Evolutionary conservation across 2,329 filamentous ascomycete genomes (phyloP), one percentile per base, ranked within the genome.

Genomic region (Ascochyta clinopodiicola): DNA sequence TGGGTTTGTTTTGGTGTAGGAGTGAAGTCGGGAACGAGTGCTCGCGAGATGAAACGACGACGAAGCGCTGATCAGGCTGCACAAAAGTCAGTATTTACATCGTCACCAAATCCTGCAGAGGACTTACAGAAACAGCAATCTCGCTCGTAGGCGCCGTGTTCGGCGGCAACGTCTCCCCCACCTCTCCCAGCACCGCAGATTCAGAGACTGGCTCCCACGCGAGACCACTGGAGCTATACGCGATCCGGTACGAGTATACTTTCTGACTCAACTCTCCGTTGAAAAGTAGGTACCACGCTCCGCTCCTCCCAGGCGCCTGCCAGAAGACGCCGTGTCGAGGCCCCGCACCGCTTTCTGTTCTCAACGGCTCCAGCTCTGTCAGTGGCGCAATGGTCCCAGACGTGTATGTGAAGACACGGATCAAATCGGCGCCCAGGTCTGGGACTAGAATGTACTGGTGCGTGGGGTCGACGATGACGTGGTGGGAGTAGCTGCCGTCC

Each of bases 21-120:
- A 79, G 69, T 78, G 54, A 66, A 60, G 56, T 74, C 64, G 86
- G 82, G 24, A 80, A 76, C 35, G 76, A 78, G 68, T 88, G 87
- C 68, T 83, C 82, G 52, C 89, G 86, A 57, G 88, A 88, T 1
- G 87, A 88, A 35, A 89, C 80, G 62, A 88, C 80, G 38, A 91
- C 71, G 76, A 85, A 89, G 37, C 81, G 83, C 52, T 80, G 77
- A 51, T 79, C 76, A 19, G 57, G 53, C 52, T 56, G n/a, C 13
- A 19, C 15, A 1, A 31, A 15, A 44, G 21, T 8, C 9, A 35
- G 32, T 6, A 6, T 35, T 6, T 17, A 10, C 32, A 35, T 10
- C 15, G n/a, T 9, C 32, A 17, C 4, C 12, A 5, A 13, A 13
- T 4, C 6, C 4, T 4, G 15, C 9, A 6, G 4, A 53, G 12